Percentiles rank a stretch among this genome's conserved stretches.
Evolutionary conservation across 768 basidiomycete species (phyloP).

Genomic region (Trametes elegans): DNA sequence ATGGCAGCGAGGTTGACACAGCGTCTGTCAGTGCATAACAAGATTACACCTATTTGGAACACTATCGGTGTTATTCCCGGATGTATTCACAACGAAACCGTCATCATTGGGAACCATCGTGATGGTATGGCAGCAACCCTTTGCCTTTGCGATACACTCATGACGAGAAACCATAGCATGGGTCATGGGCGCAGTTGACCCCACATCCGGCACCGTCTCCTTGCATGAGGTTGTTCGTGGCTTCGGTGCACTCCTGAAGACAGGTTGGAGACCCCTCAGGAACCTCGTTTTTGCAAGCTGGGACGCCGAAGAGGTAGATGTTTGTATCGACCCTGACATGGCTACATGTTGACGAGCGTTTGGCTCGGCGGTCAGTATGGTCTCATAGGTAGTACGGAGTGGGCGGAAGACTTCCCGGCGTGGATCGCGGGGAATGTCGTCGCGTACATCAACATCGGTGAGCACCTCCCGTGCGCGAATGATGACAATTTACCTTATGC

Average conservation of each 20-base stretch:
- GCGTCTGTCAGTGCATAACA: constrained; percentile 57
- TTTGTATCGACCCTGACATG: not conserved
- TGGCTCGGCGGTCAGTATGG: constrained; percentile 43
- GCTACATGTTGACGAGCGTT: too few relatives aligned
- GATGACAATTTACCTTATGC: not conserved
- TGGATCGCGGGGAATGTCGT: constrained; percentile 82
- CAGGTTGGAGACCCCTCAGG: constrained; percentile 82
- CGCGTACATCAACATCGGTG: constrained; percentile 76
- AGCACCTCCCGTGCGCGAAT: too few relatives aligned
- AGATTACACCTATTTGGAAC: constrained; percentile 90
- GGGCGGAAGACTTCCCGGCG: constrained; percentile 85
- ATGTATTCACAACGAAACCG: constrained; percentile 77
- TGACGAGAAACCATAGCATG: constrained; percentile 32
- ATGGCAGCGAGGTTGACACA: constrained; percentile 39
- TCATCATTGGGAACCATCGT: constrained; percentile 85
- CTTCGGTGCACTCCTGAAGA: constrained; percentile 62
- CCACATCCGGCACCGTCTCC: constrained; percentile 76
- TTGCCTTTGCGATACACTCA: not conserved
- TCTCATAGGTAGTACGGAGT: constrained; percentile 85
- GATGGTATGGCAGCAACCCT: constrained; percentile 51
- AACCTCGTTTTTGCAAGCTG: constrained; percentile 76
- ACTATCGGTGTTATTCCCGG: constrained; percentile 81
- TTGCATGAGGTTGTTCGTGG: constrained; percentile 76
- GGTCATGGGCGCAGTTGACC: constrained; percentile 84
- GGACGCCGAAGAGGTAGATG: constrained; percentile 69